Base-by-base conservation (phyloP, 139 green algal species). In the Volvox reticuliferus region DNA sequence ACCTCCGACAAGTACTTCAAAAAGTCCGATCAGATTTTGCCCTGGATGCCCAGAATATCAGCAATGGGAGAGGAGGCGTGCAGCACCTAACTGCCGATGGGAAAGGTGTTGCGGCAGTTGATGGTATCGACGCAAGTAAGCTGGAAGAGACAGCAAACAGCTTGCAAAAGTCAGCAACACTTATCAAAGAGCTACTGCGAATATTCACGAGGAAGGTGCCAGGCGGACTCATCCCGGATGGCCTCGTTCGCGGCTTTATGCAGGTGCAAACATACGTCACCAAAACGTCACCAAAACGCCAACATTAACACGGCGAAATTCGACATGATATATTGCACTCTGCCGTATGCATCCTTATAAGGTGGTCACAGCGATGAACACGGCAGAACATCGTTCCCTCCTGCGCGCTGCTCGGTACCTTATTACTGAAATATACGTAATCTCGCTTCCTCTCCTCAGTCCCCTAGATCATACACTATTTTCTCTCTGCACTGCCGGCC, bases 131-230 rank as follows among this genome's bases (percentile, higher is more conserved):
- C 28, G 71, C 26, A 79, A 35, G 17, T 33, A 19, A 55, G 24
- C 32, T 35, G 17, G 17, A 81, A 35, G 17, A 81, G 30, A 20
- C 75, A 55, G 1, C 75, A 28, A 28, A 30, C 33, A 81, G 75
- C 75, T 26, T 81, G 32, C 14, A 35, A 24, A 55, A 55, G 24
- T 37, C 33, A 1, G 63, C 35, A 0, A 24, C 20, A 13, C 35
- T 89, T 1, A 28, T 89, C 0, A 89, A 90, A 33, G 86, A 90
- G 73, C 73, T 90, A 17, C 55, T 90, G 12, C 71, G 86, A 20
- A 37, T 90, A n/a, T 90, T 90, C 32, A 90, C 68, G 1, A 32
- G 75, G 1, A 85, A 75, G 55, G 75, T 90, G 20, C 55, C 73
- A 3, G 73, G 73, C 0, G 75, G 50, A 1, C 75, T 85, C 6